Evolutionary conservation across 495 filamentous ascomycete species (phyloP).

Genomic region (Podospora didyma): DNA sequence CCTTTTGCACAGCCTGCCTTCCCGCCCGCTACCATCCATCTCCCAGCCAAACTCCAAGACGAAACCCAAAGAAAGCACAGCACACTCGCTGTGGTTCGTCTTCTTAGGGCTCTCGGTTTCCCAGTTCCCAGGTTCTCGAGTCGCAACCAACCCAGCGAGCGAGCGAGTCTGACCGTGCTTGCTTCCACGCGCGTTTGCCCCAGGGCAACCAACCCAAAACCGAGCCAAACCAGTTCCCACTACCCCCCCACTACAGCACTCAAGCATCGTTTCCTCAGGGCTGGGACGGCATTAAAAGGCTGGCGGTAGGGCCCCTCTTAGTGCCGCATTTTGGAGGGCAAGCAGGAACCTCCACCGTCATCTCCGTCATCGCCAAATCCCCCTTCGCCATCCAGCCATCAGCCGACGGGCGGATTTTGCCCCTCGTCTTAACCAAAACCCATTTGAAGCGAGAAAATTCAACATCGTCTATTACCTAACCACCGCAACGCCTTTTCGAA

Average conservation of each 20-base stretch:
- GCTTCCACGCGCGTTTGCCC: not conserved
- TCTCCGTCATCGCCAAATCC: constrained; percentile 15
- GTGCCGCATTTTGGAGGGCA: constrained; percentile 2
- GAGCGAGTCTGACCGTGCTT: not conserved
- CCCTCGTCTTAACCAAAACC: not conserved
- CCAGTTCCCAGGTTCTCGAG: not conserved
- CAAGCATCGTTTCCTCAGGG: not conserved
- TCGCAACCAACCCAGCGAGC: not conserved
- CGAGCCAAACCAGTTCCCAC: not conserved
- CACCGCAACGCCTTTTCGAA: not conserved
- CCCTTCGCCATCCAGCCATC: constrained; percentile 12
- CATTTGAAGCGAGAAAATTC: not conserved
- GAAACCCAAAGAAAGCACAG: no score
- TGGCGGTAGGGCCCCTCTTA: not conserved
- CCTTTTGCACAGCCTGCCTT: no score
- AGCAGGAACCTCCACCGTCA: constrained; percentile 10
- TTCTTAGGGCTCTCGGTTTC: no score
- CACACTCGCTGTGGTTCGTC: no score
- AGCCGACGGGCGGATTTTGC: constrained; percentile 15
- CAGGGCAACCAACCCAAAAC: not conserved
- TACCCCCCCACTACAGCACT: not conserved
- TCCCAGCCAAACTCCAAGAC: no score
- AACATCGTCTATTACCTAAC: not conserved
- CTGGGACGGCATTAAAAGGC: not conserved
- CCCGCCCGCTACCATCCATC: no score